Percentiles rank a stretch among this genome's conserved stretches.
Evolutionary conservation across 2,329 filamentous ascomycete genomes (phyloP).

Genomic region (Claviceps capensis): DNA sequence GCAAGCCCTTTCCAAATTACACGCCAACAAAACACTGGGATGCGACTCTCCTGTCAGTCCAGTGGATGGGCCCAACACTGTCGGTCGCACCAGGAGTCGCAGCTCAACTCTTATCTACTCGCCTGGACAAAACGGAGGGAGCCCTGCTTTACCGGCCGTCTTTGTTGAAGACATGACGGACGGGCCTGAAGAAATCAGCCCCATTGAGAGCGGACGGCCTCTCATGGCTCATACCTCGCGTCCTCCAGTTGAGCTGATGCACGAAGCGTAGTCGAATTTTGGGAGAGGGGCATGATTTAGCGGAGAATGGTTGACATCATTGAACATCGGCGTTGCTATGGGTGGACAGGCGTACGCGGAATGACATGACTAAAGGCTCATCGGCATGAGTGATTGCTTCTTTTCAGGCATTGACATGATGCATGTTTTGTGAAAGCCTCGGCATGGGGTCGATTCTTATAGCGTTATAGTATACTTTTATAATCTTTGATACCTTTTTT

Average conservation of each 20-base stretch:
- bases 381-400: neutral
- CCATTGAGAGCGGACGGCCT: constrained; percentile 28
- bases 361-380: neutral
- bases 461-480: no score
- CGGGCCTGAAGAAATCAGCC: constrained; percentile 31
- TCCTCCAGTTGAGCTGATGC: constrained; percentile 54
- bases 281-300: neutral
- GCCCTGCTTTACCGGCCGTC: constrained; percentile 47
- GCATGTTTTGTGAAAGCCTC: neutral
- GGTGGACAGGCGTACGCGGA: neutral
- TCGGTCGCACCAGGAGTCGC: constrained; percentile 33
- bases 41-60: constrained; percentile 18
- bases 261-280: constrained; percentile 17
- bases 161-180: constrained; percentile 55
- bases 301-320: neutral
- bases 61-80: constrained; percentile 15
- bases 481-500: neutral
- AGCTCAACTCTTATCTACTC: constrained; percentile 55
- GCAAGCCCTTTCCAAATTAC: constrained; percentile 49
- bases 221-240: constrained; percentile 47
- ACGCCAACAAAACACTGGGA: constrained; percentile 25
- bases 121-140: constrained; percentile 40
- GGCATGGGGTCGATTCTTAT: no score
- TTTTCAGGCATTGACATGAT: neutral
- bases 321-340: neutral